phyloP scores from a whole-genome alignment of 2,329 filamentous ascomycete genomes.

The Coniochaeta prunicola region DNA sequence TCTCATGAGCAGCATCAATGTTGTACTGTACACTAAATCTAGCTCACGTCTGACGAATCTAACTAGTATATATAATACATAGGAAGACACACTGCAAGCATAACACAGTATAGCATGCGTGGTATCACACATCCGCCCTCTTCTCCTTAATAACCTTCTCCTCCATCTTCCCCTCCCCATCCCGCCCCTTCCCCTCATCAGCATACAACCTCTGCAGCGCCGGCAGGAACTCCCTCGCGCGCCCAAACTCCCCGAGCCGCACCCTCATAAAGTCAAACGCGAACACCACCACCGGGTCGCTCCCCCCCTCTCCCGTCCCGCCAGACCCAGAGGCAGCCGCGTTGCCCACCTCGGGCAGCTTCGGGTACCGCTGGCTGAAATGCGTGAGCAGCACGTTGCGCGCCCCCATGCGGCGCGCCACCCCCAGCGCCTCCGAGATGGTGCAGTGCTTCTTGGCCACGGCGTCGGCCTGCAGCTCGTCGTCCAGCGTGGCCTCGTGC shows the following conservation, averaged over 20 bases:
- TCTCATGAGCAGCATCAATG: too few relatives aligned
- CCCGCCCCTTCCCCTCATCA: conserved; percentile 23
- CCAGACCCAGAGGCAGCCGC: too few relatives aligned
- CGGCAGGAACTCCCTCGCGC: conserved; percentile 55
- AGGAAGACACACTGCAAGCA: too few relatives aligned
- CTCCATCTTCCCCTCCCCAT: conserved; percentile 6
- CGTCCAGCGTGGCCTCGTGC: conserved; percentile 94
- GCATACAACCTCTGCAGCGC: conserved; percentile 49
- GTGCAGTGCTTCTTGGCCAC: conserved; percentile 86
- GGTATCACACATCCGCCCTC: not conserved
- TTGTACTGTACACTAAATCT: too few relatives aligned
- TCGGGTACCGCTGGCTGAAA: conserved; percentile 90
- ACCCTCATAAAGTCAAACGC: conserved; percentile 77
- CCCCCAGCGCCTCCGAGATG: conserved; percentile 72
- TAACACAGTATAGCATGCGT: too few relatives aligned
- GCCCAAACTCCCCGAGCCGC: conserved; percentile 60
- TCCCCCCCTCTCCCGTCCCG: conserved; percentile 24
- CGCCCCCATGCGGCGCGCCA: conserved; percentile 74
- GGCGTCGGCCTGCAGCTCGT: conserved; percentile 73
- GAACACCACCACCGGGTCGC: conserved; percentile 58
- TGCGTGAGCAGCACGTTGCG: conserved; percentile 80
- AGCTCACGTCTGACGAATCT: too few relatives aligned
- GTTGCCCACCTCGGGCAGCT: conserved; percentile 40
- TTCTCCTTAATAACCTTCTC: conserved; percentile 2
- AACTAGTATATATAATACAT: too few relatives aligned